Conservation (phyloP, 2,329 filamentous ascomycete species). For the Talaromyces funiculosus region DNA sequence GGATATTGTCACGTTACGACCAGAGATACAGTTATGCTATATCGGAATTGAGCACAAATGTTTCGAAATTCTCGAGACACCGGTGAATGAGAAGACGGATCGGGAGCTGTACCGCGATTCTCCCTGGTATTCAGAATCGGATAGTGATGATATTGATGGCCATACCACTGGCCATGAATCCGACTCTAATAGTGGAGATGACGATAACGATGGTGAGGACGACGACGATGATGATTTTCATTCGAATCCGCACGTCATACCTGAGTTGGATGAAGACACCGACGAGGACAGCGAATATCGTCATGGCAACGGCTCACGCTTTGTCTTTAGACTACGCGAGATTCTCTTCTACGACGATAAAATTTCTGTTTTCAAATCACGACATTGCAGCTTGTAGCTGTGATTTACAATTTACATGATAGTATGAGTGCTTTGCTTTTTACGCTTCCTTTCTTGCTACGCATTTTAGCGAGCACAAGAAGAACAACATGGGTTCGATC, state of each 20-base stretch:
- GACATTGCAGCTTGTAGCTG: constrained; percentile 51
- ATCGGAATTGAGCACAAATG: constrained; percentile 72
- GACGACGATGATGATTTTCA: constrained; percentile 45
- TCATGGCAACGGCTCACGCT: constrained; percentile 38
- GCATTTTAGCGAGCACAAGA: background rate
- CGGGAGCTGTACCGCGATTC: constrained; percentile 12
- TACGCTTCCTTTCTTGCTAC: background rate
- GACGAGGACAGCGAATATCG: constrained; percentile 47
- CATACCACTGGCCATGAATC: constrained; percentile 16
- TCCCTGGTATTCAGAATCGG: constrained; percentile 21
- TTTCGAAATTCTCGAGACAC: constrained; percentile 69
- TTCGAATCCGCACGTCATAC: background rate
- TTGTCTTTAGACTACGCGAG: constrained; percentile 61
- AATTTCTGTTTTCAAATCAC: constrained; percentile 71
- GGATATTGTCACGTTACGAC: constrained; percentile 69
- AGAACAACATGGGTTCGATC: background rate
- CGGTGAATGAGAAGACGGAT: constrained; percentile 33
- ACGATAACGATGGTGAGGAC: constrained; percentile 46
- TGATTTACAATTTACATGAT: background rate
- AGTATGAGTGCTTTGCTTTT: background rate
- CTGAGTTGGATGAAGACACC: constrained; percentile 31
- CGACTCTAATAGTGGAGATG: constrained; percentile 31
- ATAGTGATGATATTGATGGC: constrained; percentile 34
- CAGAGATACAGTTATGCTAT: constrained; percentile 71
- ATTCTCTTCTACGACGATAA: constrained; percentile 83